Evolutionary conservation across 306 rosid genomes (phyloP).

Genomic region (Ceratonia siliqua): DNA sequence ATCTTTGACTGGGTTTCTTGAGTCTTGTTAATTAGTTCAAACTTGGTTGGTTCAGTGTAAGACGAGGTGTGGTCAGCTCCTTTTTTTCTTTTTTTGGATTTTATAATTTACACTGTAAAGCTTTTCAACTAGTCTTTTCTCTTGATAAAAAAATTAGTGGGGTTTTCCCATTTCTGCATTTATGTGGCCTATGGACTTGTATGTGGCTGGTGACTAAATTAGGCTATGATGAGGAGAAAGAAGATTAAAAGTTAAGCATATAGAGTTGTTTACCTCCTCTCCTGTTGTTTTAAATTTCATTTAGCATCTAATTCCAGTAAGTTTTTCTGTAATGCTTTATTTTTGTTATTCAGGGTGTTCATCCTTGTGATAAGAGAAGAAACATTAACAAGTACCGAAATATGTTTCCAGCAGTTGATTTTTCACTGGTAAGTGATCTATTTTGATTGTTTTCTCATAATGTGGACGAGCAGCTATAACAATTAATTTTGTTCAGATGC

Average conservation of each 20-base stretch:
- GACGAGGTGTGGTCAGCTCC: background rate
- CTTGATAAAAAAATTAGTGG: background rate
- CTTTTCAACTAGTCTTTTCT: constrained; percentile 5
- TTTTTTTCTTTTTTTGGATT: background rate
- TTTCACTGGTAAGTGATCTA: constrained; percentile 65
- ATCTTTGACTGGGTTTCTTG: constrained; percentile 9
- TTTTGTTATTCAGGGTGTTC: constrained; percentile 70
- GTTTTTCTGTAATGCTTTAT: constrained; percentile 5
- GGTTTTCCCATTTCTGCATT: constrained; percentile 7
- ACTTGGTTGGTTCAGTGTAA: constrained; percentile 11
- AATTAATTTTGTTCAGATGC: constrained; percentile 21
- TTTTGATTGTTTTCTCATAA: constrained; percentile 8
- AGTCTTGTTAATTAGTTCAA: background rate
- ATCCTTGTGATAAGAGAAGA: constrained; percentile 94
- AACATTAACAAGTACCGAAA: constrained; percentile 63
- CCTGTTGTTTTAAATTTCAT: background rate
- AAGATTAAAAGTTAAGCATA: constrained; percentile 10
- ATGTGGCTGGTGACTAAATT: constrained; percentile 17
- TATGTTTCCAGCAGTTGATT: constrained; percentile 90
- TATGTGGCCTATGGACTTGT: background rate
- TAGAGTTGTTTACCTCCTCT: background rate
- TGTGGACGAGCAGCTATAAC: constrained; percentile 21
- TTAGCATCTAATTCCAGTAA: background rate
- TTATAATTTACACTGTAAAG: background rate
- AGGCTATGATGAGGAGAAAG: background rate